Conservation (phyloP, 192 early-diverging fungal species). For the Lobulomyces angularis region DNA sequence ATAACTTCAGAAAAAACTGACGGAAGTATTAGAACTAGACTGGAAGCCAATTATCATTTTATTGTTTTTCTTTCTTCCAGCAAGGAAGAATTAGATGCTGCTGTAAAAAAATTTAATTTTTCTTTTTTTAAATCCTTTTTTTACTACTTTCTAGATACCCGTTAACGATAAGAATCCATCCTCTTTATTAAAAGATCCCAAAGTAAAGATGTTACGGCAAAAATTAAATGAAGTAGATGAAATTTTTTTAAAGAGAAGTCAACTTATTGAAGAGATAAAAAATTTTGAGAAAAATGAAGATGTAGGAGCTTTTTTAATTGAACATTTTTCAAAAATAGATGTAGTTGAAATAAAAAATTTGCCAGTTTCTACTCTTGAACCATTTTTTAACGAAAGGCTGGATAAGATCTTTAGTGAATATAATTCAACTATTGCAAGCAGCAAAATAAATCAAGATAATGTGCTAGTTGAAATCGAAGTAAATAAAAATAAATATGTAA, state of each 20-base stretch:
- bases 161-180: slow-evolving; percentile 43
- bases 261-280: slow-evolving; percentile 55
- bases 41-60: slow-evolving; percentile 43
- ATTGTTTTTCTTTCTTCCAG: slow-evolving; percentile 21
- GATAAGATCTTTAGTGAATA: slow-evolving; percentile 45
- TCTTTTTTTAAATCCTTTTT: slow-evolving; percentile 21
- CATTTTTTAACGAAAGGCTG: slow-evolving; percentile 49
- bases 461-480: too few species aligned
- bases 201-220: slow-evolving; percentile 45
- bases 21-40: slow-evolving; percentile 34
- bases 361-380: too few species aligned
- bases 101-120: slow-evolving; percentile 17
- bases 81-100: slow-evolving; percentile 28
- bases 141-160: slow-evolving; percentile 34
- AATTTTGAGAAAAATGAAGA: slow-evolving; percentile 61
- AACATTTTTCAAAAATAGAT: neutral
- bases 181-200: slow-evolving; percentile 47
- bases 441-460: too few species aligned
- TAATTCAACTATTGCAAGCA: slow-evolving; percentile 46
- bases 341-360: too few species aligned
- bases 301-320: slow-evolving; percentile 36
- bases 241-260: slow-evolving; percentile 44
- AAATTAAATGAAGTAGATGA: slow-evolving; percentile 40
- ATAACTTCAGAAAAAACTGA: slow-evolving; percentile 48
- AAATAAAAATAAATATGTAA: too few species aligned